phyloP scores from a whole-genome alignment of 495 filamentous ascomycete species.

The Neurospora sp. region DNA sequence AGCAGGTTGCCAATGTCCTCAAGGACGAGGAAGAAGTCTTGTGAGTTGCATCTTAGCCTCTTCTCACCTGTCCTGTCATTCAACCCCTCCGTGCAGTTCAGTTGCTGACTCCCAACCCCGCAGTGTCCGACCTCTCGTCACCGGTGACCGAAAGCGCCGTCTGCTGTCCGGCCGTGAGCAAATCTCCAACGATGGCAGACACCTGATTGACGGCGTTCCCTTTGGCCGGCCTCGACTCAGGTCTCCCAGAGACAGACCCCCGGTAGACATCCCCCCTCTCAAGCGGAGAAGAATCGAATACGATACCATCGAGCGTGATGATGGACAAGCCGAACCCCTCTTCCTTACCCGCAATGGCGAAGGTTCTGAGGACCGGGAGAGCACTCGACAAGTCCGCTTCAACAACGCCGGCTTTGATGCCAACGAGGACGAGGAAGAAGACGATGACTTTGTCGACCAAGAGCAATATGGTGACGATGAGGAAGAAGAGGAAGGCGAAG shows the following conservation, averaged over 20 bases:
- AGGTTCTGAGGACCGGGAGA: constrained; percentile 13
- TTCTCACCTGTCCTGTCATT: constrained; percentile 1
- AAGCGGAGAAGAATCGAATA: constrained; percentile 55
- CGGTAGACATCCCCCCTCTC: constrained; percentile 61
- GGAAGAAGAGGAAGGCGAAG: constrained; percentile 22
- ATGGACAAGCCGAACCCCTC: constrained; percentile 19
- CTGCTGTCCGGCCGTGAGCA: constrained; percentile 73
- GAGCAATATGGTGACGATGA: constrained; percentile 5
- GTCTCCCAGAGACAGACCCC: constrained; percentile 49
- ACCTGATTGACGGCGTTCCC: constrained; percentile 79
- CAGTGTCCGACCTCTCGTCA: constrained; percentile 74
- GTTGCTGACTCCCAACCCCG: constrained; percentile 5
- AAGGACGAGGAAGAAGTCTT: constrained; percentile 78
- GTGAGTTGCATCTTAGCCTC: constrained; percentile 34
- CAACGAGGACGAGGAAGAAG: constrained; percentile 10
- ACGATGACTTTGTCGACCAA: constrained; percentile 3
- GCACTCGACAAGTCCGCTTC: constrained; percentile 13
- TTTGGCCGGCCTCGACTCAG: constrained; percentile 69
- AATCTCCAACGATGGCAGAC: constrained; percentile 69
- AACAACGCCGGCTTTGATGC: constrained; percentile 14
- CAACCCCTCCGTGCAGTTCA: not conserved
- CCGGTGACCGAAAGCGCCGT: constrained; percentile 62
- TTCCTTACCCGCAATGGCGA: constrained; percentile 32
- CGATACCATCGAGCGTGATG: constrained; percentile 19
- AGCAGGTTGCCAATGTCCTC: constrained; percentile 56